phyloP scores from a whole-genome alignment of 2,329 filamentous ascomycete species.

The Orbilia oligospora region DNA sequence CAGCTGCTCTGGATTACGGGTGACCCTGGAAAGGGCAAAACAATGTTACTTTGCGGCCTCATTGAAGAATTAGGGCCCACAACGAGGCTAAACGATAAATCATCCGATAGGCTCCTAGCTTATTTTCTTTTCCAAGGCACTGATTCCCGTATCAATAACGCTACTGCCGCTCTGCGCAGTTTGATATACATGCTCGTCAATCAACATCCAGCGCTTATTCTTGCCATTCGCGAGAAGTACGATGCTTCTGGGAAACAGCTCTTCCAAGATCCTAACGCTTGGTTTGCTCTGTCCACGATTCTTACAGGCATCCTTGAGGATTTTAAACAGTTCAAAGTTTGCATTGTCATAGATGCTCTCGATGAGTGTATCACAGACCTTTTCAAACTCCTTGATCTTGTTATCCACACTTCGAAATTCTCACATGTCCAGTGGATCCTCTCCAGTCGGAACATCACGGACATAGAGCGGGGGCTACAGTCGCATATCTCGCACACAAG shows the following conservation, averaged over 20 bases:
- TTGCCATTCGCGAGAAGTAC: slow-evolving; percentile 66
- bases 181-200: slow-evolving; percentile 65
- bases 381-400: slow-evolving; percentile 66
- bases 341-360: slow-evolving; percentile 70
- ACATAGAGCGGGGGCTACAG: slow-evolving; percentile 66
- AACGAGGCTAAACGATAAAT: not conserved
- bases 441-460: slow-evolving; percentile 68
- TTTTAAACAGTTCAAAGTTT: slow-evolving; percentile 62
- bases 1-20: slow-evolving; percentile 67
- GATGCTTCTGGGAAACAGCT: slow-evolving; percentile 65
- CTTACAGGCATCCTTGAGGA: slow-evolving; percentile 68
- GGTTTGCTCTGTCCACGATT: slow-evolving; percentile 66
- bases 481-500: slow-evolving; percentile 61
- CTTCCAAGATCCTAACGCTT: slow-evolving; percentile 67
- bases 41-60: slow-evolving; percentile 68
- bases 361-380: slow-evolving; percentile 68
- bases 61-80: slow-evolving; percentile 65
- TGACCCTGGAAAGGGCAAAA: slow-evolving; percentile 69
- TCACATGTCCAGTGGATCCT: slow-evolving; percentile 68
- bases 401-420: slow-evolving; percentile 63
- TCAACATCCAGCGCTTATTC: slow-evolving; percentile 65
- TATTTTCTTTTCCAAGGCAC: slow-evolving; percentile 67
- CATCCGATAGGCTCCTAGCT: slow-evolving; percentile 43
- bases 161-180: slow-evolving; percentile 65
- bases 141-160: slow-evolving; percentile 64